A percentile compares a stretch with the other conserved stretches of the same genome.
These are phyloP conservation scores for Rosa chinensis DNA, from an alignment of 306 rosid genomes.

Conservation along the genomic window DNA sequence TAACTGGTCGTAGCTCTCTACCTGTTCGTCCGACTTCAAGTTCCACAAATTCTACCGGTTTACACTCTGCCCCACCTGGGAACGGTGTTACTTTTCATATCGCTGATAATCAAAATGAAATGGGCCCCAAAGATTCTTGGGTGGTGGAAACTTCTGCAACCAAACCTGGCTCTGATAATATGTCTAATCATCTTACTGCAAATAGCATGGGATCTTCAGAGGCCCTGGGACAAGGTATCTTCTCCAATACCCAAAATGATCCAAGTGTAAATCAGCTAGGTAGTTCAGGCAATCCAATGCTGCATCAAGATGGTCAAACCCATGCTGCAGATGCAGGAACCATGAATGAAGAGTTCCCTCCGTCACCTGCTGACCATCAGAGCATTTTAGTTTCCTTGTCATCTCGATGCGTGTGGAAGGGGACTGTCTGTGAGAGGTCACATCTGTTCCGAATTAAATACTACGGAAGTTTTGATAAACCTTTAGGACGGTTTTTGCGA, in stretches of 20 bases:
- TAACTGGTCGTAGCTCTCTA: conserved; percentile 37
- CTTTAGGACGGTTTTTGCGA: conserved; percentile 82
- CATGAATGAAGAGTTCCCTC: conserved; percentile 76
- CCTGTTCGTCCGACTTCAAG: conserved; percentile 34
- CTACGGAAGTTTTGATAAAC: conserved; percentile 93
- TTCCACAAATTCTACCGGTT: conserved; percentile 36
- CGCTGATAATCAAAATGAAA: conserved; percentile 34
- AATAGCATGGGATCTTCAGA: conserved; percentile 35
- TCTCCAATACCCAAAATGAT: conserved; percentile 35
- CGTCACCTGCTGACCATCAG: conserved; percentile 88
- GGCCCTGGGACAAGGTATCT: conserved; percentile 35
- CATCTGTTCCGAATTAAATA: conserved; percentile 94
- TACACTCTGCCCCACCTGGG: conserved; percentile 38
- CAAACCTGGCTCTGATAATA: conserved; percentile 24
- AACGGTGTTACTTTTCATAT: conserved; percentile 28
- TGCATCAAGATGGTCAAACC: conserved; percentile 42
- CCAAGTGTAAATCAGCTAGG: conserved; percentile 32
- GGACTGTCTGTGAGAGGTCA: conserved; percentile 93
- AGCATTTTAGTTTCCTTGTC: conserved; percentile 96
- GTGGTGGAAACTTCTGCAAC: conserved; percentile 37
- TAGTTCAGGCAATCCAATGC: conserved; percentile 35
- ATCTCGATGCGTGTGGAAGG: conserved; percentile 97
- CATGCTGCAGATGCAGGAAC: conserved; percentile 32
- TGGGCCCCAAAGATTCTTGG: conserved; percentile 26
- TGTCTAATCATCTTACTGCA: conserved; percentile 35